A percentile compares a stretch with the other conserved stretches of the same genome.
phyloP scores from a whole-genome alignment of 2,329 filamentous ascomycete genomes.

The Penicillium sp. region DNA sequence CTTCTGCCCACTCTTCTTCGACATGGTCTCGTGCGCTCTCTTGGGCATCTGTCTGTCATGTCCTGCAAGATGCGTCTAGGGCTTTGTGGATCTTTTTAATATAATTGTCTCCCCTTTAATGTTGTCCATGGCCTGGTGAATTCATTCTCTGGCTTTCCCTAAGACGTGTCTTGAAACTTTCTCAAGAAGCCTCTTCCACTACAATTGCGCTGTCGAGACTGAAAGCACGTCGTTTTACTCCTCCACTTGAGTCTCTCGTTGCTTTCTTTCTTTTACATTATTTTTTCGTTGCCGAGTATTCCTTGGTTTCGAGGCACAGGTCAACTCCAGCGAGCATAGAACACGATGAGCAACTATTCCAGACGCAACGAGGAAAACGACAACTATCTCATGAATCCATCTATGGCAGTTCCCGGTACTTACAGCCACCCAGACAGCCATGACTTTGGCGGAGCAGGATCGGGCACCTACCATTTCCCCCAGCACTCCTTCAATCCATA shows the following conservation, averaged over 20 bases:
- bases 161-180: neutral
- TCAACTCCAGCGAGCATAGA: conserved; percentile 8
- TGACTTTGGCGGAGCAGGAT: conserved; percentile 34
- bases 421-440: conserved; percentile 35
- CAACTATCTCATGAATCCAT: conserved; percentile 38
- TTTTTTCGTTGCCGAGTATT: neutral
- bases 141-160: neutral
- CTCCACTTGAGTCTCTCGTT: neutral
- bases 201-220: neutral
- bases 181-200: neutral
- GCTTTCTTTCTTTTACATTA: neutral
- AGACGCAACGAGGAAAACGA: conserved; percentile 43
- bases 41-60: conserved; percentile 26
- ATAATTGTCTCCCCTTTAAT: conserved; percentile 25
- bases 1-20: conserved; percentile 27
- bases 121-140: conserved; percentile 9
- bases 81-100: conserved; percentile 26
- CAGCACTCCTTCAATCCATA: conserved; percentile 43
- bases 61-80: conserved; percentile 24
- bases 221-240: neutral
- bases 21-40: conserved; percentile 34
- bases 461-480: conserved; percentile 35
- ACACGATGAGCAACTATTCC: conserved; percentile 44
- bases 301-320: neutral
- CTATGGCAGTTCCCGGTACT: conserved; percentile 33